phyloP scores from a whole-genome alignment of 768 basidiomycete species.

The Calocybe cyanea region DNA sequence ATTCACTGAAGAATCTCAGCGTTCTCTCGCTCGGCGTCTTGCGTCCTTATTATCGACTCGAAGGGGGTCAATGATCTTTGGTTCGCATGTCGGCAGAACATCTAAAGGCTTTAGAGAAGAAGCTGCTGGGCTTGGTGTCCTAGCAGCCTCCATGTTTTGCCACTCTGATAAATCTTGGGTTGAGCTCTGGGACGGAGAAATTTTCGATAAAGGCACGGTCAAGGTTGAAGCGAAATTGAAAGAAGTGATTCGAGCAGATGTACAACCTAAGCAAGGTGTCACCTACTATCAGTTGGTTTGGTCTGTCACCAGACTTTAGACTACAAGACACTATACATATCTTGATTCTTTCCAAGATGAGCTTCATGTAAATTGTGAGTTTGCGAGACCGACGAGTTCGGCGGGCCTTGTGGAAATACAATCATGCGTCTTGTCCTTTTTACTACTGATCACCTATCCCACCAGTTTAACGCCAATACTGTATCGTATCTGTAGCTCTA shows the following conservation, averaged over 20 bases:
- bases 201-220: not conserved
- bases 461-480: too few species aligned
- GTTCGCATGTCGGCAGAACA: not conserved
- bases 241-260: not conserved
- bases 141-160: not conserved
- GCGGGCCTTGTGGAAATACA: too few species aligned
- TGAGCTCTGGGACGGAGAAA: not conserved
- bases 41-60: constrained; percentile 1
- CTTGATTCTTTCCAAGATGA: too few species aligned
- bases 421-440: too few species aligned
- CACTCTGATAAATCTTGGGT: not conserved
- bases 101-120: not conserved
- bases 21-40: not conserved
- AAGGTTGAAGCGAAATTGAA: not conserved
- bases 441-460: too few species aligned
- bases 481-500: too few species aligned
- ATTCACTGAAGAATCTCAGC: constrained; percentile 1
- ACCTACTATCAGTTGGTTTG: not conserved
- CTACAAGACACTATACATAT: too few species aligned
- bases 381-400: too few species aligned
- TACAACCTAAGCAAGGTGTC: not conserved
- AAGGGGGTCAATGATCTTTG: constrained; percentile 5
- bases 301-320: not conserved
- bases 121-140: not conserved
- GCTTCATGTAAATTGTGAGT: too few species aligned